Base-by-base conservation (phyloP, 2,329 filamentous ascomycete species). In the Penicillium sp. region DNA sequence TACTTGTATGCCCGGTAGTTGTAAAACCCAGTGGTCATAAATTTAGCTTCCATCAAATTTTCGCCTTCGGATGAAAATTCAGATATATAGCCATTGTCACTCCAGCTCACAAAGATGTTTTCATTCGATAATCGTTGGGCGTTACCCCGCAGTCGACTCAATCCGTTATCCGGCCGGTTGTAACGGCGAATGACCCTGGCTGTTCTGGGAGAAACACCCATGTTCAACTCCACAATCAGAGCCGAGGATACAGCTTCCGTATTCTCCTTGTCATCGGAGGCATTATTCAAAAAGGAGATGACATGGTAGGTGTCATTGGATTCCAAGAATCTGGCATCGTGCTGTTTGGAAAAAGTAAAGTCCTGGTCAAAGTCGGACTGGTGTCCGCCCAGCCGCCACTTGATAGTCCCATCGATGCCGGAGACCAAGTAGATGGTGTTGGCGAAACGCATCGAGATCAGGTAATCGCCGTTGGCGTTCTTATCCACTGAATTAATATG, bases 1-100 rank as follows among this genome's bases (percentile, higher is more conserved):
- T 52, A 63, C 40, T 74, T 74, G 59, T 68, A 74, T 3, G 68
- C 56, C 7, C 72, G 68, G 49, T 75, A 75, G 24, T 64, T 73
- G 10, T 60, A 61, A 54, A 68, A 68, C 3, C 63, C 59, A 1
- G 47, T 30, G 2, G 62, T 63, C 7, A 48, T 47, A 42, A 72
- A 74, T 17, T 48, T 50, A 0, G 68, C 67, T 17, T 65, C 62
- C 51, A 70, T 61, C 7, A 68, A 43, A 23, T 64, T 21, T 4
- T 55, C 46, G 7, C 70, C 69, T 13, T 67, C 49, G 1, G 55
- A 51, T 0, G 63, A 55, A 40, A 63, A 59, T 36, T 73, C 70
- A 29, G 55, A 65, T 7, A 63, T 54, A 40, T 69, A 70, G 12
- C 67, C 66, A 17, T 53, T 24, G 17, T 62, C 51, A 36, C 65